Base-by-base conservation (phyloP, 352 stramenopile genomes). In the Globisporangium megalacanthum region DNA sequence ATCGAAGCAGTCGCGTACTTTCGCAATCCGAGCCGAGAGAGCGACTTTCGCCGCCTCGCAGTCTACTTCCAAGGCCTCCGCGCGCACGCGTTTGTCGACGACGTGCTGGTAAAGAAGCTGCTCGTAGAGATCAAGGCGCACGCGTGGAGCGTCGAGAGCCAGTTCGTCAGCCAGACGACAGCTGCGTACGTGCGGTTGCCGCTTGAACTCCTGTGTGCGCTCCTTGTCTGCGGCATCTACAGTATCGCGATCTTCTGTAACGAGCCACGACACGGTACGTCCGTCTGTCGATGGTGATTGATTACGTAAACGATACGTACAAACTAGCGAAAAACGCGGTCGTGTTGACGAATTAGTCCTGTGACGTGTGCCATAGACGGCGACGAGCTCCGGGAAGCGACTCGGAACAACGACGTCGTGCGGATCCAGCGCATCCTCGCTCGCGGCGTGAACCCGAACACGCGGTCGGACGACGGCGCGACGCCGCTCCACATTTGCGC, bases 401-500 rank as follows among this genome's bases (percentile, higher is more conserved):
- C 68, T 1, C 67, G 81, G 6, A 92, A 89, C 67, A 86, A 90
- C 62, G 80, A 94, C 48, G 68, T 87, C 54, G 51, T 64, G 42
- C 76, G 69, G 33, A 69, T 90, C 20, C 79, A 84, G 41, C 49
- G 70, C 44, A 67, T 87, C 9, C 68, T 94, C n/a, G 69, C 69
- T 19, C 71, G 82, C 35, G 79, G 82, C 1, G 85, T 87, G 29
- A 61, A 78, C 42, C 65, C 76, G 1, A 73, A 89, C 48, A 69
- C 65, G 1, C 67, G 59, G 36, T 83, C 73, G 19, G 76, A 69
- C 9, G 83, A 92, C 61, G 79, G 83, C 33, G 72, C 73, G 9
- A 90, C 82, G 6, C 72, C 84, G 7, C 60, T 94, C n/a, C 82
- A 94, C 47, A 80, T 94, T 45, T 92, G 82, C 55, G 80, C 63